Conservation (phyloP, 2,329 filamentous ascomycete species). For the Pestalotiopsis sp. region DNA sequence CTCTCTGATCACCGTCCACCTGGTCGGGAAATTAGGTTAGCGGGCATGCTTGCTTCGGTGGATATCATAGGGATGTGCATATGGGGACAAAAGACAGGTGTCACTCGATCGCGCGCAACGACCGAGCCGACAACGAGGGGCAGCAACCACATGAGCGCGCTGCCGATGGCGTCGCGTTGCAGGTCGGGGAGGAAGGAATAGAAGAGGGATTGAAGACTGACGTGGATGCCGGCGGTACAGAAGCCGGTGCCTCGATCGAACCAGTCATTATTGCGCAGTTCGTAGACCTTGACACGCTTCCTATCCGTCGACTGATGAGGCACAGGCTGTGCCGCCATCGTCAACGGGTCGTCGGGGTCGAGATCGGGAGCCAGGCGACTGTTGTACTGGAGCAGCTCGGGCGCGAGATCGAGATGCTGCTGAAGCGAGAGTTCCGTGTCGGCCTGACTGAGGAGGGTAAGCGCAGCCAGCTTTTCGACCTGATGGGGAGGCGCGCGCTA, state of each 20-base stretch:
- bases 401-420: conserved; percentile 59
- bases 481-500: conserved; percentile 29
- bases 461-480: conserved; percentile 51
- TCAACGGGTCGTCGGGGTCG: conserved; percentile 59
- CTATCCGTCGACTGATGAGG: conserved; percentile 67
- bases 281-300: conserved; percentile 96
- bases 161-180: background rate
- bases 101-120: conserved; percentile 7
- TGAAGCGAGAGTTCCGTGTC: conserved; percentile 59
- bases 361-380: conserved; percentile 49
- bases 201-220: conserved; percentile 39
- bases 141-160: background rate
- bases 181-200: conserved; percentile 12
- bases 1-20: conserved; percentile 66
- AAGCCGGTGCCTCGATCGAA: conserved; percentile 97
- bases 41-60: background rate
- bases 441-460: conserved; percentile 54
- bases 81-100: conserved; percentile 8
- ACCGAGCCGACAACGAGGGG: background rate
- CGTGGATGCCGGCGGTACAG: conserved; percentile 75
- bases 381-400: conserved; percentile 51
- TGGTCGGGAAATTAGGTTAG: conserved; percentile 25
- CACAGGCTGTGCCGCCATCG: conserved; percentile 70
- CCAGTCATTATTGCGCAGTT: conserved; percentile 98
- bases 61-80: background rate